phyloP scores from a whole-genome alignment of 148 eudicot genomes.

The Amaranthus cruentus region DNA sequence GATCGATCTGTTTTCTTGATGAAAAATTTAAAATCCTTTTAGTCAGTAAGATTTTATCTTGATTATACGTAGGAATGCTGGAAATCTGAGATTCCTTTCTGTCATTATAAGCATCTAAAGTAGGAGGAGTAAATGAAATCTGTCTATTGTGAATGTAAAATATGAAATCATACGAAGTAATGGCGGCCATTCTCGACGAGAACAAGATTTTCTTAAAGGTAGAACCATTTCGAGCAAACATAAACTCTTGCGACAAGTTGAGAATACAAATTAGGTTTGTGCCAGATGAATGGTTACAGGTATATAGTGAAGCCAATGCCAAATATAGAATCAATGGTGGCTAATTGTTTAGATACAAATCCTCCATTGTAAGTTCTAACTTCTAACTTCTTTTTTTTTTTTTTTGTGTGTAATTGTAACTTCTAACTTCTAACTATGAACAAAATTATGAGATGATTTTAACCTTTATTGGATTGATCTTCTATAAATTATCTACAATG shows the following conservation, averaged over 20 bases:
- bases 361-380: too few species aligned
- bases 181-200: background rate
- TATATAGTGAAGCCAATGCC: too few species aligned
- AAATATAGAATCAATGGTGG: too few species aligned
- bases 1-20: slow-evolving; percentile 18
- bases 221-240: slow-evolving; percentile 6
- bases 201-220: background rate
- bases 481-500: too few species aligned
- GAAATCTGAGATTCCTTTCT: background rate
- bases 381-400: too few species aligned
- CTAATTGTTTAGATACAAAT: too few species aligned
- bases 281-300: too few species aligned
- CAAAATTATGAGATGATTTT: too few species aligned
- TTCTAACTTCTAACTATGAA: too few species aligned
- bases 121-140: background rate
- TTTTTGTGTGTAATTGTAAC: too few species aligned
- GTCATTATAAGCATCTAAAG: slow-evolving; percentile 4
- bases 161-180: background rate
- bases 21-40: slow-evolving; percentile 24
- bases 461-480: too few species aligned
- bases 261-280: too few species aligned
- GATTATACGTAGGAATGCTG: background rate
- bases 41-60: slow-evolving; percentile 17
- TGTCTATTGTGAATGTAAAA: background rate
- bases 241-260: background rate